Percentiles rank a stretch among this genome's conserved stretches.
Conservation (phyloP, 2,329 filamentous ascomycete species). For the Cladophialophora immunda region DNA sequence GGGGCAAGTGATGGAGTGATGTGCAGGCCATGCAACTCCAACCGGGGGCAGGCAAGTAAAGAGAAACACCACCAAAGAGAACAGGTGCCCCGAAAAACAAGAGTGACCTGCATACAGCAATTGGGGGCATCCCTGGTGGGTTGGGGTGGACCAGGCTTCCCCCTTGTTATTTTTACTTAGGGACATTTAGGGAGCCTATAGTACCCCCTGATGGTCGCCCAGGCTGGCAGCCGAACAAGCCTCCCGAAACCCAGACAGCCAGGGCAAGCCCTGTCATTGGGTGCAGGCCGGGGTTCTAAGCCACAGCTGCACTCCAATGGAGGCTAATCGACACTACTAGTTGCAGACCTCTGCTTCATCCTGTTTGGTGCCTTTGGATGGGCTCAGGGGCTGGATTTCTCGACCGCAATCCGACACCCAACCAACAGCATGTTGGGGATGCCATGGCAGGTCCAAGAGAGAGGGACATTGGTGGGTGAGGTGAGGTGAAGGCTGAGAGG, state of each 20-base stretch:
- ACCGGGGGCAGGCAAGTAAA: constrained; percentile 9
- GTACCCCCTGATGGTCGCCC: neutral
- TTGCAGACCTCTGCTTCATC: neutral
- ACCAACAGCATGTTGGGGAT: neutral
- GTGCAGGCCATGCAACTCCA: constrained; percentile 18
- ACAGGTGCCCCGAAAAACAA: neutral
- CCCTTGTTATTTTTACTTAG: constrained; percentile 20
- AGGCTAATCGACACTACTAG: neutral
- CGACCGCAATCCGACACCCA: neutral
- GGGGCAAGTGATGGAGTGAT: constrained; percentile 5
- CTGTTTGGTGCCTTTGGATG: neutral
- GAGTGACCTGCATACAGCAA: constrained; percentile 2
- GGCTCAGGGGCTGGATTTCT: neutral
- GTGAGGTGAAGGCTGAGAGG: neutral
- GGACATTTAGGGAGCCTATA: neutral
- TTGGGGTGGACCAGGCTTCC: neutral
- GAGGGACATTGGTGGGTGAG: neutral
- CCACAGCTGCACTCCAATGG: constrained; percentile 19
- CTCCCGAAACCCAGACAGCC: constrained; percentile 12
- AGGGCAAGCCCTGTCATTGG: constrained; percentile 12
- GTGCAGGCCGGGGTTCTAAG: neutral
- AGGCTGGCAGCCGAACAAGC: constrained; percentile 1
- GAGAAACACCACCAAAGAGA: constrained; percentile 11
- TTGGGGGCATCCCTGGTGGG: too few species aligned
- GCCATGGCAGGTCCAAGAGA: neutral